Evolutionary conservation across 1,284 basidiomycete species (phyloP), one percentile per base, ranked within the genome.

Genomic region (Coniferiporia sulphurascens): DNA sequence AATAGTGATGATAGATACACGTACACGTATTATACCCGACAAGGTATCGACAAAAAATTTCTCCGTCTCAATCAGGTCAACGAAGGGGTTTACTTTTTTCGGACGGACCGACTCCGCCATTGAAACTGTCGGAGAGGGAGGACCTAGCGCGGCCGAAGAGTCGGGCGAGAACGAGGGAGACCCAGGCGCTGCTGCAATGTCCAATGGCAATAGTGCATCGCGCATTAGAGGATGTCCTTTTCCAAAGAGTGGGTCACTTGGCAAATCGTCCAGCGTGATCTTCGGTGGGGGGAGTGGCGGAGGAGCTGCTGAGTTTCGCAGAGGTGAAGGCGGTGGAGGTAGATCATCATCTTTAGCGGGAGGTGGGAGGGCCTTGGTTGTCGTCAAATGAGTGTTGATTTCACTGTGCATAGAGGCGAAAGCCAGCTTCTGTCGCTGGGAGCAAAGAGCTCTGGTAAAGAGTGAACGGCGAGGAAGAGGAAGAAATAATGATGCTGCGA

Each of bases 51-150:
- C 93, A 74, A 97, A 99, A 35, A 81, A 71, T 73, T 88, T 92
- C 76, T 99, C 97, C 8, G 92, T 96, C 68, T 96, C 91, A 64
- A 98, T 89, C 63, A 99, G 85, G 74, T 99, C 96, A 12, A 84
- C 82, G 61, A 99, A 80, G 27, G 94, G 95, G 70, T 96, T 98
- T 5, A 78, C 68, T 66, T 84, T 87, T 74, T 81, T 87, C 21
- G 78, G 66, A 66, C 56, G 60, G 1, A 51, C 19, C 10, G 19
- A 48, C 9, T 59, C 77, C 85, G 44, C 73, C 72, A 46, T 78
- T 79, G 5, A 69, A 36, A 67, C 62, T 22, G 65, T 58, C 41
- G 76, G 71, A 56, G 68, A 70, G 51, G 69, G 70, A 45, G 74
- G 49, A 3, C 35, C 49, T 41, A 48, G n/a, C 43, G 53, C 52